Evolutionary conservation across 306 rosid genomes (phyloP).

Genomic region (Lablab purpureus): DNA sequence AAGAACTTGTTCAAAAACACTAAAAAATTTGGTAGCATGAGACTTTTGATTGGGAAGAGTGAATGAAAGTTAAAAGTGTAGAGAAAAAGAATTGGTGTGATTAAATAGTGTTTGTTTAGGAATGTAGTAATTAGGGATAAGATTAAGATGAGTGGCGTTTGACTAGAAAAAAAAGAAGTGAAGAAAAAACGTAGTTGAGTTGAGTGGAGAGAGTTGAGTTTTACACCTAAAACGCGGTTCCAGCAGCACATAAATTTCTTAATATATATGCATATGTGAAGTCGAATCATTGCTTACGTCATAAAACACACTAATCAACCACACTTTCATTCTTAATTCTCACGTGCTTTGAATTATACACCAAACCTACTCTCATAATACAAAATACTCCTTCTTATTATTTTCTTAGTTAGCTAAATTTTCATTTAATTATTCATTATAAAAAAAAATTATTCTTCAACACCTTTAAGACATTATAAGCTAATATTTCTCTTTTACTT

Average conservation of each 20-base stretch:
- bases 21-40: background rate
- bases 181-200: background rate
- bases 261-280: conserved; percentile 31
- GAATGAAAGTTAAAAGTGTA: background rate
- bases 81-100: background rate
- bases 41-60: background rate
- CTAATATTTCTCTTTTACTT: no score
- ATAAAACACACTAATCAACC: conserved; percentile 1
- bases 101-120: background rate
- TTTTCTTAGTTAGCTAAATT: no score
- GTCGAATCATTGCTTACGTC: conserved; percentile 55
- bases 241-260: conserved; percentile 34
- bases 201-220: background rate
- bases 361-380: background rate
- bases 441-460: no score
- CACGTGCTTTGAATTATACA: conserved; percentile 26
- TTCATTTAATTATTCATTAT: no score
- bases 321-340: background rate
- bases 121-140: conserved; percentile 27
- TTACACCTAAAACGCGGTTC: conserved; percentile 42
- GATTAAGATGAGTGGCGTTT: conserved; percentile 44
- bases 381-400: background rate
- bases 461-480: no score
- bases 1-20: background rate
- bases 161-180: conserved; percentile 37